Percentiles rank a stretch among this genome's conserved stretches.
phyloP scores from a whole-genome alignment of 441 rosid genomes.

The Populus hybrid region DNA sequence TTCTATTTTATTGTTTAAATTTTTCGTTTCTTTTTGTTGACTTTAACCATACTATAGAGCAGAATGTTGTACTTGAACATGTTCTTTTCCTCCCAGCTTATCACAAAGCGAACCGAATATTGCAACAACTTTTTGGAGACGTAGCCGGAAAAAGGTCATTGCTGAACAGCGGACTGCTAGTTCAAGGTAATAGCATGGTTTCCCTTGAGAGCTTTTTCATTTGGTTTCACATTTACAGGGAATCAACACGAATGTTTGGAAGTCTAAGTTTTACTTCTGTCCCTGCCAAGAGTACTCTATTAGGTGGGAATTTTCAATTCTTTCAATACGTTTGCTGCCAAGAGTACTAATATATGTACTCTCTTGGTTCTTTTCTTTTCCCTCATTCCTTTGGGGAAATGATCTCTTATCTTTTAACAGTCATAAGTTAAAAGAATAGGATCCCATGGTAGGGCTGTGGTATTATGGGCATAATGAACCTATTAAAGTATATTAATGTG shows the following conservation, averaged over 20 bases:
- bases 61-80: slow-evolving; percentile 12
- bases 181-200: slow-evolving; percentile 59
- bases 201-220: slow-evolving; percentile 26
- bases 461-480: neutral
- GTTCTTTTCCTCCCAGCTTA: slow-evolving; percentile 44
- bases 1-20: neutral
- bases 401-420: neutral
- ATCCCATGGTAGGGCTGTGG: neutral
- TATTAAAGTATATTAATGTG: no score
- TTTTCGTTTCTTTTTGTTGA: neutral
- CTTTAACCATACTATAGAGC: neutral
- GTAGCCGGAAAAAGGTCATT: slow-evolving; percentile 94
- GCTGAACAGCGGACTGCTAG: slow-evolving; percentile 97
- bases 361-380: neutral
- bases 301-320: neutral
- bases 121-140: slow-evolving; percentile 85
- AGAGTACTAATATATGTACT: neutral
- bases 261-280: neutral
- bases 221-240: slow-evolving; percentile 11
- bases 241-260: neutral
- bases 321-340: neutral
- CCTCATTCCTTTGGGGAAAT: neutral
- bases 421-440: neutral
- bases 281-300: neutral
- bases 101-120: slow-evolving; percentile 98